Conservation (phyloP, 2,329 filamentous ascomycete species). For the Bipolaris oryzae region DNA sequence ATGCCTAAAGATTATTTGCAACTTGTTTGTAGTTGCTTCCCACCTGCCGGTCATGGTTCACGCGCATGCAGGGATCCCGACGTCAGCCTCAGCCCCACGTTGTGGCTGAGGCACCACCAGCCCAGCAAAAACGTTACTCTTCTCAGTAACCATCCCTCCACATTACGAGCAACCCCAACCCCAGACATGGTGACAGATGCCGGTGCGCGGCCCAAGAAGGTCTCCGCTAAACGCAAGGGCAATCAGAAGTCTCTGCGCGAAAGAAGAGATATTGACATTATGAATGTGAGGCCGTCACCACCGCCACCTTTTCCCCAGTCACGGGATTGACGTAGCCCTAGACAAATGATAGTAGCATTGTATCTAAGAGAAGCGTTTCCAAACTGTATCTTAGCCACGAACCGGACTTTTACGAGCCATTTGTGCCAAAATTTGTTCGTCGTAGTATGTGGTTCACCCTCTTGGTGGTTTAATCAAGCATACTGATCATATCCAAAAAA, state of each 20-base stretch:
- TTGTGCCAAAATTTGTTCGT: constrained; percentile 82
- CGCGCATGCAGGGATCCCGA: constrained; percentile 26
- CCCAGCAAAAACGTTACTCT: constrained; percentile 19
- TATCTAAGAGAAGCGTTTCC: constrained; percentile 92
- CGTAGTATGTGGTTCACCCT: constrained; percentile 52
- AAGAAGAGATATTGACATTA: constrained; percentile 60
- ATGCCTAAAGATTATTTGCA: constrained; percentile 4
- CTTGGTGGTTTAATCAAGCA: neutral
- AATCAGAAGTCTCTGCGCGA: constrained; percentile 31
- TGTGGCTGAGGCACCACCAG: constrained; percentile 30
- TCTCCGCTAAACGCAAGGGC: constrained; percentile 16
- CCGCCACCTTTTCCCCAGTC: neutral
- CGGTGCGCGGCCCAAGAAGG: constrained; percentile 22
- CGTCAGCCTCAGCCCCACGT: constrained; percentile 26
- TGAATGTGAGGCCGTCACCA: constrained; percentile 55
- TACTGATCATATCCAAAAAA: constrained; percentile 3
- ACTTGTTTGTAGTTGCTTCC: constrained; percentile 13
- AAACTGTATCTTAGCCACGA: constrained; percentile 79
- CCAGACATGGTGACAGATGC: constrained; percentile 17
- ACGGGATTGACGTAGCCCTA: constrained; percentile 48
- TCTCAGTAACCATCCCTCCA: constrained; percentile 7
- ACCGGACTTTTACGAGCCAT: constrained; percentile 84
- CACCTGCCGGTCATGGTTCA: constrained; percentile 14
- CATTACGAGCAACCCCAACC: constrained; percentile 1
- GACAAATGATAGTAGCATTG: constrained; percentile 90